Base-by-base conservation (phyloP, 805 yeast genomes). In the Candida tammaniensis region DNA sequence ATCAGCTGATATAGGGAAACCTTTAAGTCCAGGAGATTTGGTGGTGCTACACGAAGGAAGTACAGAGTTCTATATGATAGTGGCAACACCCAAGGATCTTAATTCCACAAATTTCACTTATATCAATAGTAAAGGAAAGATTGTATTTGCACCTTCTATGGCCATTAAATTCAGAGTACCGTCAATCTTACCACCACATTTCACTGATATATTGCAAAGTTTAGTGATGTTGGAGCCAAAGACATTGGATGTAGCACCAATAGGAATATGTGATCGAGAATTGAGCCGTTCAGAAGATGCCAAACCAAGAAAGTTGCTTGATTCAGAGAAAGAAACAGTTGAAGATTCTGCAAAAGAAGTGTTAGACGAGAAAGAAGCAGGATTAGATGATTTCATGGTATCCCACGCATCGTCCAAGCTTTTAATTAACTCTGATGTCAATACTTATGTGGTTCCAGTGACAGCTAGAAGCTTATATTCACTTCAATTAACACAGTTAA, bases 31-130 rank as follows among this genome's bases (percentile, higher is more conserved):
- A 3, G 89, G 91, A 29, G 89, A 83, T 53, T 59, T 81, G 30
- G 87, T 81, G 4, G 72, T 78, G 12, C 50, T 81, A 12, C 59
- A 63, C 10, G 55, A 61, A 1, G 64, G 70, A 31, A 66, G 65
- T 24, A 59, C 70, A 4, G 70, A 68, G 31, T 57, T 81, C 13
- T 72, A 74, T 17, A 72, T 81, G 31, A 69, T 83, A 21, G 78
- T 71, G 1, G 72, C 67, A 17, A 54, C 74, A 17, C 89, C 89
- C 0, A 44, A 50, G 4, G 51, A 60, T 4, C 51, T 72, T 2
- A 60, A 61, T 12, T 80, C 78, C 29, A 74, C 76, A 17, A 57
- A 79, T 20, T 82, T 75, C 45, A 74, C 85, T 0, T 68, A 79
- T 39, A 61, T 78, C 31, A 71, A 73, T 35, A 64, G 68, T 19